phyloP scores from a whole-genome alignment of 2,329 filamentous ascomycete genomes.

The Cladosporium velox region DNA sequence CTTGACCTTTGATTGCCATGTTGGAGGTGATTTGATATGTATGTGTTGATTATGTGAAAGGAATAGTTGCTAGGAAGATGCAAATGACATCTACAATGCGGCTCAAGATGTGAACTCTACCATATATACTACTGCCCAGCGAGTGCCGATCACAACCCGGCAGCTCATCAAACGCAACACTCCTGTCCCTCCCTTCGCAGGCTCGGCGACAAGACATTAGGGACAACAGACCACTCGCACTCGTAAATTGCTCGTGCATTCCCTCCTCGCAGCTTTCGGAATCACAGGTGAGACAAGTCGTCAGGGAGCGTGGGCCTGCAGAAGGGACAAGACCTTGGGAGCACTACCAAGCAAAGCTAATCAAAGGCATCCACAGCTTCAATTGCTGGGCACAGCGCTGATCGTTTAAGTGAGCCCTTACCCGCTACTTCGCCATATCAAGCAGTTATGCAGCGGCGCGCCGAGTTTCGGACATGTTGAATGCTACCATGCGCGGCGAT shows the following conservation, averaged over 20 bases:
- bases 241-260: not conserved
- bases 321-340: constrained; percentile 17
- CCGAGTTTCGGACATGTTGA: not conserved
- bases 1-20: constrained; percentile 12
- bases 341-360: constrained; percentile 17
- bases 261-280: not conserved
- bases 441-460: constrained; percentile 1
- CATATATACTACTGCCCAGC: not conserved
- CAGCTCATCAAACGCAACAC: not conserved
- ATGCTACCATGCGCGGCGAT: not conserved
- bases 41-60: not conserved
- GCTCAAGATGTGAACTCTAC: not conserved
- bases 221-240: not conserved
- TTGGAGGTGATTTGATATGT: not conserved
- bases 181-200: not conserved
- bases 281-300: not conserved
- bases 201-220: constrained; percentile 2
- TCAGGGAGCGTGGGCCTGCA: constrained; percentile 1
- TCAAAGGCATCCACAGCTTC: constrained; percentile 4
- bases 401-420: constrained; percentile 10
- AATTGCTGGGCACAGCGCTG: constrained; percentile 8
- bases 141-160: not conserved
- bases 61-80: not conserved
- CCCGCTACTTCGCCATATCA: not conserved
- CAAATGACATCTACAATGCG: not conserved